phyloP scores from a whole-genome alignment of 768 basidiomycete species.

The Lyophyllum atratum region DNA sequence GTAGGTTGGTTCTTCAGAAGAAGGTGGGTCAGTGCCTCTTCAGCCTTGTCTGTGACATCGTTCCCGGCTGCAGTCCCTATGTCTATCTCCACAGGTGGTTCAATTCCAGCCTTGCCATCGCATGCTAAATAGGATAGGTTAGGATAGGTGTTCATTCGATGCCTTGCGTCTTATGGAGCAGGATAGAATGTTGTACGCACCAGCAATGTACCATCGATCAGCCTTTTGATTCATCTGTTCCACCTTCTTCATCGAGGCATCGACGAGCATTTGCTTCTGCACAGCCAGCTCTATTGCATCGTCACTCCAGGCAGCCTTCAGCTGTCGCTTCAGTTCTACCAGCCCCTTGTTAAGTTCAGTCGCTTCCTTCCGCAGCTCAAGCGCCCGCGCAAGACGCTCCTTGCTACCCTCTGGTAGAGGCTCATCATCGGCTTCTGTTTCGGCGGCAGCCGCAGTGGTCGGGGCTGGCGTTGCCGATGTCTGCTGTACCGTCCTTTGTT shows the following conservation, averaged over 20 bases:
- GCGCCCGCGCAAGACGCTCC: conserved; percentile 6
- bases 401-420: conserved; percentile 3
- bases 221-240: conserved; percentile 3
- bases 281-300: neutral
- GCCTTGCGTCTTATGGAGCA: too few relatives aligned
- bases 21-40: neutral
- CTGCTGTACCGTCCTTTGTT: too few relatives aligned
- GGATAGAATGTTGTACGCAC: too few relatives aligned
- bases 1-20: conserved; percentile 5
- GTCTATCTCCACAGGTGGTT: neutral
- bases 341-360: neutral
- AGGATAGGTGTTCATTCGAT: too few relatives aligned
- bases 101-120: neutral
- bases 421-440: neutral
- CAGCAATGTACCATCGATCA: conserved; percentile 8
- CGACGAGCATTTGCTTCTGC: neutral
- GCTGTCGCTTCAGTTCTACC: neutral
- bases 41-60: neutral
- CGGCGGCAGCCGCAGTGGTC: neutral
- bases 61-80: neutral
- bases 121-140: too few relatives aligned
- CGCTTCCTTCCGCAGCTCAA: conserved; percentile 12
- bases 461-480: too few relatives aligned
- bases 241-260: neutral
- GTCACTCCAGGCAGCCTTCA: neutral